Conservation (phyloP, 139 green algal genomes). For the Chlorella sp. region DNA sequence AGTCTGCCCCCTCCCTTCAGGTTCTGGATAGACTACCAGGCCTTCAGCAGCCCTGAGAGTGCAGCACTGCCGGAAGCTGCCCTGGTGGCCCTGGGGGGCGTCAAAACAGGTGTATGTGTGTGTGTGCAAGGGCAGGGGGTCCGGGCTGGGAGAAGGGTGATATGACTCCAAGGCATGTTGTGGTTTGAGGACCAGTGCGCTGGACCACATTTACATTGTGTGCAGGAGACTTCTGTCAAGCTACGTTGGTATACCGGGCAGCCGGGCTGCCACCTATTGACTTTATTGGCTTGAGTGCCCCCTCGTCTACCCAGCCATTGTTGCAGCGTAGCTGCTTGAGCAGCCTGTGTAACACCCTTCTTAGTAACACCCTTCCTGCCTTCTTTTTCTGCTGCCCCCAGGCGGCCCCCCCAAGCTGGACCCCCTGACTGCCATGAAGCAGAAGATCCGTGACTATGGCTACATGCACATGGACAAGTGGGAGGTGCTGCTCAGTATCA, state of each 20-base stretch:
- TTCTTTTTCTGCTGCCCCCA: neutral
- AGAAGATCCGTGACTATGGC: slow-evolving; percentile 35
- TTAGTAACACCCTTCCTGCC: neutral
- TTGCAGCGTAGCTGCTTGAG: no score
- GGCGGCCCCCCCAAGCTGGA: slow-evolving; percentile 41
- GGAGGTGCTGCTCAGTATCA: slow-evolving; percentile 53
- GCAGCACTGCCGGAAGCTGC: slow-evolving; percentile 28
- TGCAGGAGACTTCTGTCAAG: no score
- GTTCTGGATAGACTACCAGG: slow-evolving; percentile 52
- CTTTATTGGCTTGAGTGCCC: neutral
- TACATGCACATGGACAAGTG: slow-evolving; percentile 57
- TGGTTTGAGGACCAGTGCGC: neutral
- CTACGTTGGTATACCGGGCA: no score
- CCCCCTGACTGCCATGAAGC: slow-evolving; percentile 14
- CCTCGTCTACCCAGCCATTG: neutral
- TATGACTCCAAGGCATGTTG: neutral
- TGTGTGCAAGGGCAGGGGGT: no score
- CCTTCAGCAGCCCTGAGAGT: slow-evolving; percentile 23
- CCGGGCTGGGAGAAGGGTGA: no score
- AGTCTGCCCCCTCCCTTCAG: no score
- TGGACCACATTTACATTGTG: neutral
- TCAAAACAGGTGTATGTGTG: neutral
- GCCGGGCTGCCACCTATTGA: no score
- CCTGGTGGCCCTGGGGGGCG: slow-evolving; percentile 4
- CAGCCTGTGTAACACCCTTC: neutral